These are phyloP conservation scores for Colletotrichum kahawae DNA, from an alignment of 2,329 filamentous ascomycete species.

Conservation along the genomic window DNA sequence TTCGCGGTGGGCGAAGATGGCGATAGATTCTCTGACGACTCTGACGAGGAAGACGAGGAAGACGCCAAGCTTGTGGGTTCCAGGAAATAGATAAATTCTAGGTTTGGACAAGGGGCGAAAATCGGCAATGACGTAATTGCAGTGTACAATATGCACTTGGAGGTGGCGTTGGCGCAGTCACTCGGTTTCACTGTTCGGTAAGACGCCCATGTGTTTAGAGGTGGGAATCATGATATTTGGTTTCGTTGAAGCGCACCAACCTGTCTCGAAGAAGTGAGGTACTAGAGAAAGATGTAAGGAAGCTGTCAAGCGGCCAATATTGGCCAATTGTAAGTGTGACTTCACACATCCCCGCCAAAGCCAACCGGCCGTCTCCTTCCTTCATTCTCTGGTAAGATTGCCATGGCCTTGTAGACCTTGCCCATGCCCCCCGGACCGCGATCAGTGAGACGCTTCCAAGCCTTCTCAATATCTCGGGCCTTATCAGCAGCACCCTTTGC, in stretches of 20 bases:
- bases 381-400: slow-evolving; percentile 82
- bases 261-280: not conserved
- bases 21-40: slow-evolving; percentile 83
- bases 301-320: not conserved
- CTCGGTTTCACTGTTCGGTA: not conserved
- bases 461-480: slow-evolving; percentile 68
- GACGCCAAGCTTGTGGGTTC: slow-evolving; percentile 60
- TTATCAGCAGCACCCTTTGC: slow-evolving; percentile 55
- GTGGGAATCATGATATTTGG: not conserved
- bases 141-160: slow-evolving; percentile 11
- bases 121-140: slow-evolving; percentile 14
- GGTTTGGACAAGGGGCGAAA: not conserved
- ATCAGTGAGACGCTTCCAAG: slow-evolving; percentile 86
- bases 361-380: slow-evolving; percentile 81
- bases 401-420: slow-evolving; percentile 90
- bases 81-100: slow-evolving; percentile 39
- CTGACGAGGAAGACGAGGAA: slow-evolving; percentile 63
- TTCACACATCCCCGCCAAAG: slow-evolving; percentile 76
- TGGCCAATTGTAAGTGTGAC: not conserved
- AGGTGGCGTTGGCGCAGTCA: slow-evolving; percentile 1
- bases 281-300: not conserved
- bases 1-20: slow-evolving; percentile 89
- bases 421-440: slow-evolving; percentile 87
- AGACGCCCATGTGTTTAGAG: not conserved
- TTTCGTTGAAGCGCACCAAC: not conserved